phyloP scores from a whole-genome alignment of 2,329 filamentous ascomycete species.

The Cladosporium phlei region DNA sequence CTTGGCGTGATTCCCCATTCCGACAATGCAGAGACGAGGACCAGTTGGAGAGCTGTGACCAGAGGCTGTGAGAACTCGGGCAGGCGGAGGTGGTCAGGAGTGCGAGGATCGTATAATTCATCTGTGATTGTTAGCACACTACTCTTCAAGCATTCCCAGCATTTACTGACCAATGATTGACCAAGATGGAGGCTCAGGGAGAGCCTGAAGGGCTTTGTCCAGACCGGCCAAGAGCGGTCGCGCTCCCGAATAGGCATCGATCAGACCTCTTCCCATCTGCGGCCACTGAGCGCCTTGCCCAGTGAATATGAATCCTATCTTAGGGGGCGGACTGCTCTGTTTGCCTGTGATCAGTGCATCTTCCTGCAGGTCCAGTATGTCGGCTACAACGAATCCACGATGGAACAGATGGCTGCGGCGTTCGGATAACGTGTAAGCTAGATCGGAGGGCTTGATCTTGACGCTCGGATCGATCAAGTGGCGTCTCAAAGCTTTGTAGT shows the following conservation, averaged over 20 bases:
- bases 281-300: too few relatives aligned
- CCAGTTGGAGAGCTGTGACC: constrained; percentile 52
- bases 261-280: too few relatives aligned
- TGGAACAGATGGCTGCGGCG: neutral
- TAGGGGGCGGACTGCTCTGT: too few relatives aligned
- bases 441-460: neutral
- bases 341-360: neutral
- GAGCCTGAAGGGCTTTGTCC: neutral
- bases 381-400: neutral
- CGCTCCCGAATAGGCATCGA: neutral
- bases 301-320: too few relatives aligned
- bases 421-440: neutral
- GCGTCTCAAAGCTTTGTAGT: neutral
- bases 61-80: constrained; percentile 46
- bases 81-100: too few relatives aligned
- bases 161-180: neutral
- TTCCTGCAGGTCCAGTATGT: neutral
- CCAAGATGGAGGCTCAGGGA: neutral
- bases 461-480: neutral
- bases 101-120: too few relatives aligned
- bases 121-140: too few relatives aligned
- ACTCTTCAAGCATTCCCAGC: too few relatives aligned
- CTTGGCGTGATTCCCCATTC: constrained; percentile 18
- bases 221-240: neutral
- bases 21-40: constrained; percentile 37